Conservation (phyloP, 192 early-diverging fungal genomes). For the Coemansia sp. region DNA sequence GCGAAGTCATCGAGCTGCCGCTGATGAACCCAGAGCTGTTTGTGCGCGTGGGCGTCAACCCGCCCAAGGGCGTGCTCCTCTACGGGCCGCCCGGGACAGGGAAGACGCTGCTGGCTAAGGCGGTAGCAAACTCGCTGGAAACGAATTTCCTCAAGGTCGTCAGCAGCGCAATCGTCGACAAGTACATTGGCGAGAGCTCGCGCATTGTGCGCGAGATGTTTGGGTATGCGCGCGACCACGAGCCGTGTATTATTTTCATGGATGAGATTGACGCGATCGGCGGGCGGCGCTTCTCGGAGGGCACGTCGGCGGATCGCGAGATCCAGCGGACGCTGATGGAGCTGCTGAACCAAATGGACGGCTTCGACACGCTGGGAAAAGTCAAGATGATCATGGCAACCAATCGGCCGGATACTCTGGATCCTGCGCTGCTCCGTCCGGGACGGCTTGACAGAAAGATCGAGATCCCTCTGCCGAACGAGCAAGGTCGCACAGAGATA, state of each 20-base stretch:
- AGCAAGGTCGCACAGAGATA: constrained; percentile 94
- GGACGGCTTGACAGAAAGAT: constrained; percentile 98
- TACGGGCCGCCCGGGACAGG: constrained; percentile 98
- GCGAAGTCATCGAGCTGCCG: constrained; percentile 98
- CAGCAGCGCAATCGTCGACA: constrained; percentile 98
- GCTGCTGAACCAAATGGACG: constrained; percentile 99
- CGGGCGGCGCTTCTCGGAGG: constrained; percentile 96
- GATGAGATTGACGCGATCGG: constrained; percentile 99
- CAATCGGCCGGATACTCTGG: constrained; percentile 97
- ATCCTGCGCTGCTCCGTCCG: constrained; percentile 95
- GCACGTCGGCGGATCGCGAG: constrained; percentile 99
- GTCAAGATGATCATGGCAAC: constrained; percentile 99
- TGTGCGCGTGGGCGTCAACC: constrained; percentile 94
- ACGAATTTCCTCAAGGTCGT: constrained; percentile 99
- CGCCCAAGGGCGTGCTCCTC: constrained; percentile 96
- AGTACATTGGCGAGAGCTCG: constrained; percentile 99
- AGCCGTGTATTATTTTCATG: constrained; percentile 99
- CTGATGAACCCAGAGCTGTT: constrained; percentile 99
- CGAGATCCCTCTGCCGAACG: constrained; percentile 98
- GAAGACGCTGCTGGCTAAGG: constrained; percentile 95
- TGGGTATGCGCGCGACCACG: constrained; percentile 98
- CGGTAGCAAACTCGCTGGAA: constrained; percentile 95
- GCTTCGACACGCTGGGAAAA: constrained; percentile 97
- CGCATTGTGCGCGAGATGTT: constrained; percentile 98
- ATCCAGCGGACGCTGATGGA: constrained; percentile 99